Evolutionary conservation across 371 early-diverging fungal genomes (phyloP).

Genomic region (Entomophthora muscae): DNA sequence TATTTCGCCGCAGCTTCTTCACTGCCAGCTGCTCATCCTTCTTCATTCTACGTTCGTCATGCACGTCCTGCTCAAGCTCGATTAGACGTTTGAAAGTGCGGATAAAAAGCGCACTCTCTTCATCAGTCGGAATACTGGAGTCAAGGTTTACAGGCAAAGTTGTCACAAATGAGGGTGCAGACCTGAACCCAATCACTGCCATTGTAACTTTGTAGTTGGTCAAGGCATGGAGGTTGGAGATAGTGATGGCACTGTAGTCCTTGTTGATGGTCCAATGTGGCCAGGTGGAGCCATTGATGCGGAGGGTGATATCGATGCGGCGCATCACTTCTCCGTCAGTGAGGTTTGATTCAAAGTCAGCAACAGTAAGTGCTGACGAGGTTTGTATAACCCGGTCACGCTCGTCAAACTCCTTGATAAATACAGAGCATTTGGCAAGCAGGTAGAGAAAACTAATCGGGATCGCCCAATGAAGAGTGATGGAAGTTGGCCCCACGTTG

Average conservation of each 20-base stretch:
- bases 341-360: neutral
- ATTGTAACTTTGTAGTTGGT: neutral
- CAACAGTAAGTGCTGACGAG: neutral
- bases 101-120: neutral
- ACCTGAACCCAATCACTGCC: neutral
- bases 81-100: neutral
- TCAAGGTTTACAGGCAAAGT: neutral
- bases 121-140: neutral
- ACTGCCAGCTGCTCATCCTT: neutral
- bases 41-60: neutral
- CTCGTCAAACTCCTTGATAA: constrained; percentile 2
- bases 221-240: neutral
- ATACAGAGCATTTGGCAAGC: neutral
- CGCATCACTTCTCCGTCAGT: neutral
- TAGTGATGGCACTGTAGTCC: neutral
- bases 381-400: neutral
- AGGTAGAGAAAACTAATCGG: neutral
- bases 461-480: neutral
- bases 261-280: neutral
- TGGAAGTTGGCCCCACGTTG: neutral
- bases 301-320: neutral
- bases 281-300: neutral
- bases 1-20: neutral
- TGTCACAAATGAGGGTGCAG: neutral
- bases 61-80: neutral